Conservation (phyloP, 2,329 filamentous ascomycete species). For the Triangularia verruculosa region DNA sequence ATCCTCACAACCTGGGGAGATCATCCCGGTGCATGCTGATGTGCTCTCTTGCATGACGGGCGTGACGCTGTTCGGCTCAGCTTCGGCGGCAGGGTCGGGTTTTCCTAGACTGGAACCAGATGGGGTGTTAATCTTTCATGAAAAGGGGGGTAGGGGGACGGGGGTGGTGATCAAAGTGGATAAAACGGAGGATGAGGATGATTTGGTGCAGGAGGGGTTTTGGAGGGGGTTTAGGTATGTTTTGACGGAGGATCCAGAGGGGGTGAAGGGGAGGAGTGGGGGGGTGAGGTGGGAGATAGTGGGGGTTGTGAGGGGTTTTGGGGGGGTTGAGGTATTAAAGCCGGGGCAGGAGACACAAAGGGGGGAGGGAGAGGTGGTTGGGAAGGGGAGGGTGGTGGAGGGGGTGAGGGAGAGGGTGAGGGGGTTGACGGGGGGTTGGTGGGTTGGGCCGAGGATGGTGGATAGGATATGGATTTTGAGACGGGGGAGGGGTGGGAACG, state of each 20-base stretch:
- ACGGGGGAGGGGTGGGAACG: conserved; percentile 24
- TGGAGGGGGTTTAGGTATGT: conserved; percentile 65
- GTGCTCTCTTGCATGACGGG: conserved; percentile 69
- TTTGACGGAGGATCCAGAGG: conserved; percentile 51
- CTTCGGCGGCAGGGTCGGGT: conserved; percentile 32
- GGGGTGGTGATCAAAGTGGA: conserved; percentile 45
- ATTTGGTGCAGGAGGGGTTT: conserved; percentile 49
- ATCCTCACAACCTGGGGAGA: conserved; percentile 29
- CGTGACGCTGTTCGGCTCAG: conserved; percentile 61
- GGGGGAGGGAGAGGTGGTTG: conserved; percentile 36
- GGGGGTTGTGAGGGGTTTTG: conserved; percentile 55
- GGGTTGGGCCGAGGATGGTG: conserved; percentile 61
- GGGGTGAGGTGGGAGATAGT: conserved; percentile 54
- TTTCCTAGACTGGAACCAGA: conserved; percentile 27
- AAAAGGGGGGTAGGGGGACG: background rate
- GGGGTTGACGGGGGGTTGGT: conserved; percentile 56
- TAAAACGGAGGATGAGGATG: conserved; percentile 56
- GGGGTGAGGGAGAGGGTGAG: conserved; percentile 42
- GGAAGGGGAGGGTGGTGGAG: conserved; percentile 43
- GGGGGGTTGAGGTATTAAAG: conserved; percentile 55
- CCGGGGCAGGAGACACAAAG: conserved; percentile 40
- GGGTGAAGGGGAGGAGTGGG: conserved; percentile 40
- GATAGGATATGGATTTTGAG: conserved; percentile 52
- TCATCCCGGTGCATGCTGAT: conserved; percentile 58
- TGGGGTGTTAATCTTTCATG: conserved; percentile 2